phyloP scores from a whole-genome alignment of 495 filamentous ascomycete species.

The Podospora pseudocomata region DNA sequence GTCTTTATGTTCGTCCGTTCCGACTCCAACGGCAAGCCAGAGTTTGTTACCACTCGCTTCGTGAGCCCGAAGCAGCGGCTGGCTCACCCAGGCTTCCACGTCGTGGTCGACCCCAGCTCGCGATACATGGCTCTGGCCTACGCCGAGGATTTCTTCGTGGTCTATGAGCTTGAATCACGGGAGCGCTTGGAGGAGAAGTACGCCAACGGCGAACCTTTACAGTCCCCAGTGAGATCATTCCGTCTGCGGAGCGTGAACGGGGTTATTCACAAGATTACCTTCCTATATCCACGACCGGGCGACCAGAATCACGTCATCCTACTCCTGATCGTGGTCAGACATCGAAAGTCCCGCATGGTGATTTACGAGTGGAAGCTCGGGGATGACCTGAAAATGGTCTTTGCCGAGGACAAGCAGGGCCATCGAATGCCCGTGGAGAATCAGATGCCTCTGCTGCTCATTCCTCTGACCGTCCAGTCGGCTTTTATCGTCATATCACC shows the following conservation, averaged over 20 bases:
- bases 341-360: constrained; percentile 57
- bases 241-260: constrained; percentile 62
- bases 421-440: constrained; percentile 57
- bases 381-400: constrained; percentile 33
- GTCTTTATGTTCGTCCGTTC: constrained; percentile 65
- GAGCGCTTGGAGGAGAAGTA: constrained; percentile 43
- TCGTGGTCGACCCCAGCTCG: constrained; percentile 74
- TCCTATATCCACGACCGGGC: constrained; percentile 67
- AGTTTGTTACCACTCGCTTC: constrained; percentile 59
- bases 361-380: constrained; percentile 72
- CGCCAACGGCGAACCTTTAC: constrained; percentile 29
- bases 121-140: constrained; percentile 47
- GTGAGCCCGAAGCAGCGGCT: constrained; percentile 52
- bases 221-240: constrained; percentile 45
- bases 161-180: constrained; percentile 60
- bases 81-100: constrained; percentile 61
- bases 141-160: constrained; percentile 42
- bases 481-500: constrained; percentile 64
- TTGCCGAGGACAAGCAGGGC: constrained; percentile 41
- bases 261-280: constrained; percentile 79
- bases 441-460: constrained; percentile 61
- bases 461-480: constrained; percentile 61
- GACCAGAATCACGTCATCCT: constrained; percentile 68
- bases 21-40: constrained; percentile 38
- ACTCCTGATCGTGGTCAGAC: constrained; percentile 63